A percentile compares a stretch with the other conserved stretches of the same genome.
These are phyloP conservation scores for Fusarium pilosicola DNA, from an alignment of 2,329 filamentous ascomycete species.

Conservation along the genomic window DNA sequence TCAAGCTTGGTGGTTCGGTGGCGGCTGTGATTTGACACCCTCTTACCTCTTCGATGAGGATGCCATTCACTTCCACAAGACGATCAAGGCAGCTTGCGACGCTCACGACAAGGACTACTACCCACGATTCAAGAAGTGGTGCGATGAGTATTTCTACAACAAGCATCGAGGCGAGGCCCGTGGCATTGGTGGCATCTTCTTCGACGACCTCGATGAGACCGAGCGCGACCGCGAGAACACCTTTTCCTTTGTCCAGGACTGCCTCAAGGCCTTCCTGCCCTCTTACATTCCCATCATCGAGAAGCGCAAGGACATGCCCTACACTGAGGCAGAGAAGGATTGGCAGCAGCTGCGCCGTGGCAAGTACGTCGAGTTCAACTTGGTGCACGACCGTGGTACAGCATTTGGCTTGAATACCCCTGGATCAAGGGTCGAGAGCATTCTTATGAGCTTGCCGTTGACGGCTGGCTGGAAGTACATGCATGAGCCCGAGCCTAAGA, in stretches of 20 bases:
- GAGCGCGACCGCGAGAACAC: slow-evolving; percentile 89
- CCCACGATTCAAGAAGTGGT: slow-evolving; percentile 96
- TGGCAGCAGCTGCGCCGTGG: slow-evolving; percentile 97
- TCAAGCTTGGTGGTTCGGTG: slow-evolving; percentile 98
- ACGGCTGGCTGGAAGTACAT: slow-evolving; percentile 97
- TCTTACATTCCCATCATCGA: slow-evolving; percentile 91
- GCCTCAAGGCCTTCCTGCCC: slow-evolving; percentile 86
- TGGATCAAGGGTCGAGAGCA: slow-evolving; percentile 91
- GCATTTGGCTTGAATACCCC: slow-evolving; percentile 94
- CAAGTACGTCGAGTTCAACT: slow-evolving; percentile 98
- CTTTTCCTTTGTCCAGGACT: slow-evolving; percentile 89
- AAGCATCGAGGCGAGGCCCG: slow-evolving; percentile 89
- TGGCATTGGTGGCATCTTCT: slow-evolving; percentile 96
- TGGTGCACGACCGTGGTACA: slow-evolving; percentile 95
- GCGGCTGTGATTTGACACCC: slow-evolving; percentile 92
- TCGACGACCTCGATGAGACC: slow-evolving; percentile 91
- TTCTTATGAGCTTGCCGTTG: slow-evolving; percentile 94
- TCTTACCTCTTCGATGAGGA: slow-evolving; percentile 97
- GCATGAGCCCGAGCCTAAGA: slow-evolving; percentile 82
- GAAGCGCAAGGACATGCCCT: slow-evolving; percentile 91
- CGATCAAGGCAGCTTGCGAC: slow-evolving; percentile 92
- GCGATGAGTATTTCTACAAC: slow-evolving; percentile 95
- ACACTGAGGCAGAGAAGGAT: slow-evolving; percentile 84
- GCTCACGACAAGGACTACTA: slow-evolving; percentile 93
- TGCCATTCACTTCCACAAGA: slow-evolving; percentile 94